Conservation (phyloP, 2,329 filamentous ascomycete genomes). For the Colletotrichum lini region DNA sequence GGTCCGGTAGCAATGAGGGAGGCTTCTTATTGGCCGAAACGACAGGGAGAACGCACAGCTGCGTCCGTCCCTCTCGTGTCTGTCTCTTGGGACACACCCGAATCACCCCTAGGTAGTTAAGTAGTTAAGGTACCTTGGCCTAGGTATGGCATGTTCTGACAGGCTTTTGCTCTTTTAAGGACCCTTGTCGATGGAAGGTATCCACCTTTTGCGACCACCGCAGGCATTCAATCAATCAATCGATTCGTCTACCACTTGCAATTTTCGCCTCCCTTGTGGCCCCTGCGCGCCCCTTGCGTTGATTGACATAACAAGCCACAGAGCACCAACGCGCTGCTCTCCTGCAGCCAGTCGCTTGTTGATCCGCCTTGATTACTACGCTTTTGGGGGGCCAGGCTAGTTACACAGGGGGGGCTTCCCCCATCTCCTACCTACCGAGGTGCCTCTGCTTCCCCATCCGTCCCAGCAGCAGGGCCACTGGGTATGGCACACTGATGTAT, state of each 20-base stretch:
- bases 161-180: neutral
- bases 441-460: neutral
- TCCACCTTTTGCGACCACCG: neutral
- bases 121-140: too few species aligned
- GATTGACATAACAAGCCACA: neutral
- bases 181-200: neutral
- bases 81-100: neutral
- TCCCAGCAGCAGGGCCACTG: conserved; percentile 9
- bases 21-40: neutral
- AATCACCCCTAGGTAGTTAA: too few species aligned
- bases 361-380: conserved; percentile 10
- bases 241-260: conserved; percentile 11
- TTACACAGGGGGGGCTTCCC: neutral
- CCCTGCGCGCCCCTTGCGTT: neutral
- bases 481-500: neutral
- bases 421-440: neutral
- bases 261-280: neutral
- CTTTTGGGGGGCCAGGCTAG: neutral
- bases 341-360: conserved; percentile 11
- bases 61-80: conserved; percentile 15
- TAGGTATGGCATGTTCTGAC: neutral
- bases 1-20: neutral
- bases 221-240: conserved; percentile 10
- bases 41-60: conserved; percentile 25
- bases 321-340: neutral